phyloP scores from a whole-genome alignment of 768 basidiomycete species.

The Solioccasus polychromus region DNA sequence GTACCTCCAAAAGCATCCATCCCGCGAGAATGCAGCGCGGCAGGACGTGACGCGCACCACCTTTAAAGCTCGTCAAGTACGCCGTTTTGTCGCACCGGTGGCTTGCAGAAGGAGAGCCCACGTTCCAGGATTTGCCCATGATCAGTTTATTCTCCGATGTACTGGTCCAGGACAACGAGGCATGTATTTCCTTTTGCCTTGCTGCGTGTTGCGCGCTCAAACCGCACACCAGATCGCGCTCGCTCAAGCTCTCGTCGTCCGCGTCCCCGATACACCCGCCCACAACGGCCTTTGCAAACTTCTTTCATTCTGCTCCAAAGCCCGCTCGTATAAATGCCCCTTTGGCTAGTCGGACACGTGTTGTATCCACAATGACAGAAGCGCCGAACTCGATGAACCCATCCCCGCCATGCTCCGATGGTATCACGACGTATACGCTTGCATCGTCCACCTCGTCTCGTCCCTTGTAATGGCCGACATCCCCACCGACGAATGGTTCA shows the following conservation, averaged over 20 bases:
- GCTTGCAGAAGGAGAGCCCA: constrained; percentile 10
- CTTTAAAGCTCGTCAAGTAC: constrained; percentile 7
- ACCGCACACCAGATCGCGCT: not conserved
- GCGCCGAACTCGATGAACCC: constrained; percentile 23
- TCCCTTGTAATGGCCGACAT: constrained; percentile 9
- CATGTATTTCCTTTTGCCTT: not conserved
- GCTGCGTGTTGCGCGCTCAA: not conserved
- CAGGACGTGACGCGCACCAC: not conserved
- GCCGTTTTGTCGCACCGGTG: constrained; percentile 18
- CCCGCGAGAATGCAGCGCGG: not conserved
- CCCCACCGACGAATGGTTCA: constrained; percentile 18
- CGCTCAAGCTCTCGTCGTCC: not conserved
- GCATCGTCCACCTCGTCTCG: constrained; percentile 17
- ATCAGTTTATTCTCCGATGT: not conserved
- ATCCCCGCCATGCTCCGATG: constrained; percentile 28
- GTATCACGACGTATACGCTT: constrained; percentile 19
- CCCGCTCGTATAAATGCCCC: constrained; percentile 2
- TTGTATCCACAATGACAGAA: constrained; percentile 25
- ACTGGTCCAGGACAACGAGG: constrained; percentile 4
- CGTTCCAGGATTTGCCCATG: constrained; percentile 8
- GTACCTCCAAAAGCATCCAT: constrained; percentile 7
- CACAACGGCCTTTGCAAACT: constrained; percentile 9
- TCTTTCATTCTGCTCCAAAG: constrained; percentile 10
- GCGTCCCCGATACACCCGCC: not conserved
- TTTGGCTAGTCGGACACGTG: constrained; percentile 23